Conservation (phyloP, 768 basidiomycete species). For the Hygrocybe coccinea region DNA sequence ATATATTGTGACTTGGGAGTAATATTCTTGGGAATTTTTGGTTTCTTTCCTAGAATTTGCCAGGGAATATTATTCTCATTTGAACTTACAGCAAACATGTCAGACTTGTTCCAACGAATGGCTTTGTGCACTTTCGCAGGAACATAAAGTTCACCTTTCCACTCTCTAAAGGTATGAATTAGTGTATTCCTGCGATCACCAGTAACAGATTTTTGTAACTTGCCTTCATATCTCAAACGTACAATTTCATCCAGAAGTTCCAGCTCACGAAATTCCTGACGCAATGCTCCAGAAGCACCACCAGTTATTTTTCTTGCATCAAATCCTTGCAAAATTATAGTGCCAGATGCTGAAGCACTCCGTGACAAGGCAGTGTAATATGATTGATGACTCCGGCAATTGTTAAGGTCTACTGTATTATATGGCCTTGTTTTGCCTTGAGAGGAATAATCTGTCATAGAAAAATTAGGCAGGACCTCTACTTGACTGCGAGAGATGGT, state of each 20-base stretch:
- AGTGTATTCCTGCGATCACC: constrained; percentile 19
- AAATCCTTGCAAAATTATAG: constrained; percentile 29
- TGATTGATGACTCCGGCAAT: constrained; percentile 21
- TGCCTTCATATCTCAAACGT: constrained; percentile 15
- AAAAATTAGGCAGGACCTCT: background rate
- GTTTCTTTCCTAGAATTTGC: background rate
- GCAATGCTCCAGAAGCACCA: constrained; percentile 22
- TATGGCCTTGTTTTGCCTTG: constrained; percentile 28
- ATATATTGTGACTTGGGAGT: background rate
- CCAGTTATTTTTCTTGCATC: constrained; percentile 1
- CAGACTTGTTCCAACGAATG: constrained; percentile 15
- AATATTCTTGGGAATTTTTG: no score
- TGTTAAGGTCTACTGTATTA: constrained; percentile 26
- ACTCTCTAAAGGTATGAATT: constrained; percentile 16
- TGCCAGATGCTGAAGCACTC: constrained; percentile 17
- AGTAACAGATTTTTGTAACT: constrained; percentile 13
- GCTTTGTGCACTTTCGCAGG: constrained; percentile 15
- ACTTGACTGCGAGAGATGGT: no score
- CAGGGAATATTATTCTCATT: background rate
- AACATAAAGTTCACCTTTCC: constrained; percentile 20
- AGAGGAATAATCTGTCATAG: constrained; percentile 34
- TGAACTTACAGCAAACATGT: constrained; percentile 10
- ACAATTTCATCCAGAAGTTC: constrained; percentile 36
- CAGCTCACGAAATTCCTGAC: constrained; percentile 33
- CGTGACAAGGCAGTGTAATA: constrained; percentile 32